Conservation (phyloP, 2,329 filamentous ascomycete genomes). For the Cadophora malorum region DNA sequence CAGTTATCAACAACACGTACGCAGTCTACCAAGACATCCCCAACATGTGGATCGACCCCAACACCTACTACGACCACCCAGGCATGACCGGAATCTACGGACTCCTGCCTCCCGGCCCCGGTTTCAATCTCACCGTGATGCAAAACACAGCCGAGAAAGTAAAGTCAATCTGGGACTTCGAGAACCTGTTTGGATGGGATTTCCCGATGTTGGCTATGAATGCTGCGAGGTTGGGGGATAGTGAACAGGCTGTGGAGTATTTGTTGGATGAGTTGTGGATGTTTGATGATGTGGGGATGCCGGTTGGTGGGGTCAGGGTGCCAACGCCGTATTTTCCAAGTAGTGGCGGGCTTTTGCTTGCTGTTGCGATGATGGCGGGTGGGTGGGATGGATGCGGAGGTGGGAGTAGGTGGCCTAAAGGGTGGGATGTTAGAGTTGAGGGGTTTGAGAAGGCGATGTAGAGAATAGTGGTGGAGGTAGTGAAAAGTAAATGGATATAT, state of each 20-base stretch:
- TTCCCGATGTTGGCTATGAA: slow-evolving; percentile 56
- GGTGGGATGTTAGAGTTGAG: slow-evolving; percentile 56
- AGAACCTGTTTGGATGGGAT: slow-evolving; percentile 54
- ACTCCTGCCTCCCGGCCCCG: slow-evolving; percentile 46
- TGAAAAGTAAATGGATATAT: not conserved
- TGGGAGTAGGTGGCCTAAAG: not conserved
- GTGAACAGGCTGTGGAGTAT: slow-evolving; percentile 50
- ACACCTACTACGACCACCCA: slow-evolving; percentile 51
- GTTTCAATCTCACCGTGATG: slow-evolving; percentile 48
- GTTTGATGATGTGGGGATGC: slow-evolving; percentile 64
- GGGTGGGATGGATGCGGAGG: slow-evolving; percentile 54
- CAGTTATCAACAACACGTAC: slow-evolving; percentile 57
- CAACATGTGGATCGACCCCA: slow-evolving; percentile 51
- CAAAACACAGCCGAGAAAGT: slow-evolving; percentile 50
- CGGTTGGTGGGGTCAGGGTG: slow-evolving; percentile 57
- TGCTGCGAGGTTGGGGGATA: slow-evolving; percentile 50
- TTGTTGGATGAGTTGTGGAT: slow-evolving; percentile 56
- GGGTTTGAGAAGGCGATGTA: slow-evolving; percentile 48
- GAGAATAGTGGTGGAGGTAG: not conserved
- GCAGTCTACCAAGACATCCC: slow-evolving; percentile 60
- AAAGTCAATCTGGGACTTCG: slow-evolving; percentile 50
- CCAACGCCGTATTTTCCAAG: slow-evolving; percentile 64
- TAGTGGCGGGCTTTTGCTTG: slow-evolving; percentile 55
- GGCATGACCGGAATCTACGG: slow-evolving; percentile 54
- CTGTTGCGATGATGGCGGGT: slow-evolving; percentile 62